Conservation (phyloP, 164 flowering plant species). For the Aristolochia contorta region DNA sequence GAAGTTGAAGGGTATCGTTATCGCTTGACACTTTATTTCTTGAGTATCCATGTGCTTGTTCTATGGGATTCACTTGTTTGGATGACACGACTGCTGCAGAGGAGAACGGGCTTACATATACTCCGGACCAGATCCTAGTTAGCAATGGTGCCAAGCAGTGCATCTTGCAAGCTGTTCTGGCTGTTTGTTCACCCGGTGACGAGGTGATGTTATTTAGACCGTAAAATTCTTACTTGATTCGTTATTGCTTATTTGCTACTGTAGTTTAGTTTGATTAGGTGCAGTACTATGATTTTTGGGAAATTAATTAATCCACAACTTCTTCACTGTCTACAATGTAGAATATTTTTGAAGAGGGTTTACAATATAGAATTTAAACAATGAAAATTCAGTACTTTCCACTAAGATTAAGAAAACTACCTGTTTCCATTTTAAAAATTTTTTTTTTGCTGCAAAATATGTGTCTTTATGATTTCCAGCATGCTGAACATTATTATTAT, state of each 20-base stretch:
- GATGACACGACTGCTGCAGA: constrained; percentile 30
- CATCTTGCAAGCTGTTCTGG: constrained; percentile 66
- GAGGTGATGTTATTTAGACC: constrained; percentile 47
- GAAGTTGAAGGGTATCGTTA: constrained; percentile 56
- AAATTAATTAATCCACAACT: too few relatives aligned
- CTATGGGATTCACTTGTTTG: neutral
- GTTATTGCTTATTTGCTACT: constrained; percentile 20
- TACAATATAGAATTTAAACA: too few relatives aligned
- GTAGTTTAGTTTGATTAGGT: constrained; percentile 97
- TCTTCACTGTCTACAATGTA: too few relatives aligned
- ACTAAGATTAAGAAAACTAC: too few relatives aligned
- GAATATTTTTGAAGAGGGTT: too few relatives aligned
- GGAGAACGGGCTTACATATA: constrained; percentile 81
- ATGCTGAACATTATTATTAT: too few relatives aligned
- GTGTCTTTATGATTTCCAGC: too few relatives aligned
- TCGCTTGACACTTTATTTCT: neutral
- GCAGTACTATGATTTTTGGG: constrained; percentile 90
- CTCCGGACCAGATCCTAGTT: constrained; percentile 85
- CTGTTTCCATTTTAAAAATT: too few relatives aligned
- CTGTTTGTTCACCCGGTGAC: constrained; percentile 95
- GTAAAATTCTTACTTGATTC: too few relatives aligned
- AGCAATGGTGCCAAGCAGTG: constrained; percentile 96
- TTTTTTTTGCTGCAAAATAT: too few relatives aligned
- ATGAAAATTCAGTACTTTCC: too few relatives aligned
- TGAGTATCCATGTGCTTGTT: neutral